A percentile compares a stretch with the other conserved stretches of the same genome.
Evolutionary conservation across 306 rosid species (phyloP).

Genomic region (Sechiopsis laciniata): DNA sequence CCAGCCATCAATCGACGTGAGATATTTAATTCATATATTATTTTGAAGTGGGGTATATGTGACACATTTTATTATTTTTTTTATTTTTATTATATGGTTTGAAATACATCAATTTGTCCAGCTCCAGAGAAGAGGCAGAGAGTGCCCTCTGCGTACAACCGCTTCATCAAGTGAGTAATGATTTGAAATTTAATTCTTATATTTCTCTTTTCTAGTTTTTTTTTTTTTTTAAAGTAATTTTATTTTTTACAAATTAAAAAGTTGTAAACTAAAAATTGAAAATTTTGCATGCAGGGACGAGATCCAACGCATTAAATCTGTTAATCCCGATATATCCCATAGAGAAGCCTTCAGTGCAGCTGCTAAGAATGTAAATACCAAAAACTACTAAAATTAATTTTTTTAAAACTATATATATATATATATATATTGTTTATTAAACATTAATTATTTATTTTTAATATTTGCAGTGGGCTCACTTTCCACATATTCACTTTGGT

Average conservation of each 20-base stretch:
- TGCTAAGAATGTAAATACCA: constrained; percentile 94
- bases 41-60: not conserved
- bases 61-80: not conserved
- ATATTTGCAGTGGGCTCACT: constrained; percentile 46
- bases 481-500: constrained; percentile 58
- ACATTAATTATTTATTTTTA: not conserved
- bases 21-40: constrained; percentile 16
- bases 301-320: constrained; percentile 96
- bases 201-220: no score
- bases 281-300: constrained; percentile 54
- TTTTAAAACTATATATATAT: no score
- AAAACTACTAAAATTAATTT: no score
- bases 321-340: constrained; percentile 95
- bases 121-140: constrained; percentile 99
- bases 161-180: constrained; percentile 88
- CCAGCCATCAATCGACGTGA: constrained; percentile 77
- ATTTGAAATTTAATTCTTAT: not conserved
- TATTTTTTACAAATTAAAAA: not conserved
- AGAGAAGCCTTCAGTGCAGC: constrained; percentile 99
- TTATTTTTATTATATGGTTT: not conserved
- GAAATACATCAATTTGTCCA: constrained; percentile 24
- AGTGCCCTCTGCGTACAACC: constrained; percentile 98
- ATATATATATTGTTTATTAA: no score
- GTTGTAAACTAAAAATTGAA: not conserved
- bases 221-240: not conserved